Base-by-base conservation (phyloP, 768 basidiomycete species). In the Lactifluus echinatus region DNA sequence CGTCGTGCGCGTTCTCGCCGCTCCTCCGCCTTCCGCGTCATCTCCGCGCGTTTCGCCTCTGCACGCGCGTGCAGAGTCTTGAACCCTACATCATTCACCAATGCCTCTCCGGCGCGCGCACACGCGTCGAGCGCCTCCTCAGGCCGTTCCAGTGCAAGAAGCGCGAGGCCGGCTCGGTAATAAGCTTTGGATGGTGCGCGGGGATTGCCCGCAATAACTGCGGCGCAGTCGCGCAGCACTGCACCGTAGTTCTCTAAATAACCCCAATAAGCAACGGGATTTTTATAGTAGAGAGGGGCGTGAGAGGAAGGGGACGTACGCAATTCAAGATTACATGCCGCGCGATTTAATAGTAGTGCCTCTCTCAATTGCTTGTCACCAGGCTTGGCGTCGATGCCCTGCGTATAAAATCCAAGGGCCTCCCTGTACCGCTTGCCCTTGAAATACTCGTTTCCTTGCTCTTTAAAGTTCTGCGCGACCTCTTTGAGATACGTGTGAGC, bases 361-460 rank as follows among this genome's bases (percentile, higher is more conserved):
- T 87, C 86, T 44, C 73, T 73, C 10, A 91, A 64, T 14, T 63
- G 59, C 8, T 61, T 55, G 62, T 90, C 83, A 26, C 81, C 79
- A 10, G 93, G 90, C 55, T 88, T 82, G 19, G 87, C 89, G 55
- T 93, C 90, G 24, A 98, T 65, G 1, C 88, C 95, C 68, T 94
- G 89, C 0, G 85, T 83, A 69, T 98, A 99, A 69, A 97, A 96
- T 0, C 83, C 82, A 8, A 85, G 59, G 0, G 96, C 96, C 69
- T 98, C 93, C 36, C 89, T 80, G 69, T 81, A 88, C 42, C 89
- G 81, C 66, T 89, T 91, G 28, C 85, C 86, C 63, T 83, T 85
- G 73, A 89, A 95, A 66, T 95, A 91, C 54, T 94, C 93, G 67
- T 97, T 98, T 4, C 93, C 96, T 68, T 95, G 91, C 52, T 91